phyloP scores from a whole-genome alignment of 2,329 filamentous ascomycete species.

The Acrocalymma vagum region DNA sequence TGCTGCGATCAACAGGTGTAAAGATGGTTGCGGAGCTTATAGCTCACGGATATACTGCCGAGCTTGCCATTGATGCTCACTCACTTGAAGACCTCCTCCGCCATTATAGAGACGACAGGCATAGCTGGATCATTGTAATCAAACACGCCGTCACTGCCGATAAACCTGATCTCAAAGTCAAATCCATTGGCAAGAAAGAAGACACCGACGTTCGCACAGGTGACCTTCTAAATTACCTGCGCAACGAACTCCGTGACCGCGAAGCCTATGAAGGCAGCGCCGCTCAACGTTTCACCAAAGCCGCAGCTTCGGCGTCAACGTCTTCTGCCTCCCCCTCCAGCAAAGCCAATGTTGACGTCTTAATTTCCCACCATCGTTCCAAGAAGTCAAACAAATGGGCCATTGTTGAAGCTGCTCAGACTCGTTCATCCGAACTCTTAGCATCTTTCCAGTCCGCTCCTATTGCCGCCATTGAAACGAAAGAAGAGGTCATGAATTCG shows the following conservation, averaged over 20 bases:
- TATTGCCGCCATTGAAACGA: slow-evolving; percentile 86
- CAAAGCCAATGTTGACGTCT: slow-evolving; percentile 78
- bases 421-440: slow-evolving; percentile 67
- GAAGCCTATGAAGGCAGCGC: slow-evolving; percentile 67
- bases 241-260: slow-evolving; percentile 81
- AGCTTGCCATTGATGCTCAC: slow-evolving; percentile 81
- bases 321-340: slow-evolving; percentile 21
- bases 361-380: slow-evolving; percentile 81
- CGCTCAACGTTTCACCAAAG: slow-evolving; percentile 40
- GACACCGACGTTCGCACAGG: slow-evolving; percentile 75
- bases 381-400: slow-evolving; percentile 91
- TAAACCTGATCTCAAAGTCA: slow-evolving; percentile 74
- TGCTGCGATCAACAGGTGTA: slow-evolving; percentile 78
- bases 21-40: slow-evolving; percentile 82
- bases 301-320: slow-evolving; percentile 26
- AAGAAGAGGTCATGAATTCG: slow-evolving; percentile 81
- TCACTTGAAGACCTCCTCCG: slow-evolving; percentile 82
- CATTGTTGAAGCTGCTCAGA: slow-evolving; percentile 80
- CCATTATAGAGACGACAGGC: slow-evolving; percentile 77
- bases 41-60: slow-evolving; percentile 84
- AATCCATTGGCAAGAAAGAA: slow-evolving; percentile 79
- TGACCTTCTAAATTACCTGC: slow-evolving; percentile 82
- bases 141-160: slow-evolving; percentile 72
- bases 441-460: slow-evolving; percentile 78
- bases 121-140: slow-evolving; percentile 89